Evolutionary conservation across 345 rosid genomes (phyloP), one percentile per base, ranked within the genome.

Genomic region (Pistacia integerrima): DNA sequence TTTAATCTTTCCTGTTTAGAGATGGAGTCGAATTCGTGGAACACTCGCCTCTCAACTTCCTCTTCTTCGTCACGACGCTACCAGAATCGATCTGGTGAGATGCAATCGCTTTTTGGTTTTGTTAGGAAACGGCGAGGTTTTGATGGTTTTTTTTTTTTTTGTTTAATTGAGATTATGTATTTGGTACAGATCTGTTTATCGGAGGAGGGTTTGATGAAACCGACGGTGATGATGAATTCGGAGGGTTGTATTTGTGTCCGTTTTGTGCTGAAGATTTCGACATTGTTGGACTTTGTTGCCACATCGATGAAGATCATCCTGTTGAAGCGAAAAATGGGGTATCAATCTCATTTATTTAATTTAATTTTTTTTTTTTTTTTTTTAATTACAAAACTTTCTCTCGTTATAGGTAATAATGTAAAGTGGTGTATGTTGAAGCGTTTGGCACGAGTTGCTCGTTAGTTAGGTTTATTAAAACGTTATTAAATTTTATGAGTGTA

Each of bases 221-320:
- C 14, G 92, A 88, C 6, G 91, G 41, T 51, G 97, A 90, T 17
- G 93, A 89, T 16, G 95, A 92, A 74, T 84, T 78, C 77, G 87
- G 85, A 71, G 84, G 87, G 3, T 90, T 90, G 88, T 90, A 82
- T 79, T 62, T 87, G 14, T 94, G 98, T 51, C 95, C 98, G 1
- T 94, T 92, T 67, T 94, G 97, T 20, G 91, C 88, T 4, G 97
- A 94, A 76, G 93, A 88, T 79, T 94, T 92, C 72, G 95, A 94
- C 74, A 87, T 92, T 76, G 91, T 94, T 52, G 98, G 94, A 10
- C 95, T 94, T 18, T 94, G 88, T 85, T 94, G 95, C 77, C 97
- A 94, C 77, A 82, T 90, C 74, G 98, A 92, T 28, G 98, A 94
- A 77, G 95, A 90, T 63, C 98, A 94, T 86, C 97, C 98, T 3